phyloP scores from a whole-genome alignment of 164 flowering plant genomes.

The Brasenia schreberi region DNA sequence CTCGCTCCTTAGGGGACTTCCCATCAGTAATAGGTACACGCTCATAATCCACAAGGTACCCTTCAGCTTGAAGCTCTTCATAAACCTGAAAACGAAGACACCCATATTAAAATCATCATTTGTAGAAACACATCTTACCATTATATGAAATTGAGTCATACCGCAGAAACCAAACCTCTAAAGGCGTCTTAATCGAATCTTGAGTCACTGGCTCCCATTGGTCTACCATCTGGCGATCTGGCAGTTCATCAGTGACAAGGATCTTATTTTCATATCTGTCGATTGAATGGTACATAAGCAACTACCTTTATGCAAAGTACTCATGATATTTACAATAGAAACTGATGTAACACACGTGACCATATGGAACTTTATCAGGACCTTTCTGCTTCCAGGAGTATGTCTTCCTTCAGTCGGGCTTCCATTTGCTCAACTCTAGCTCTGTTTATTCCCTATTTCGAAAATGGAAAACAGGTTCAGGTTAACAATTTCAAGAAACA shows the following conservation, averaged over 20 bases:
- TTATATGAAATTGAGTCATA: background rate
- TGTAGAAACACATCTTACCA: background rate
- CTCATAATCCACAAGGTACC: conserved; percentile 82
- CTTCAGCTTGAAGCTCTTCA: conserved; percentile 57
- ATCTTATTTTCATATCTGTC: conserved; percentile 95
- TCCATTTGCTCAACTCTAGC: conserved; percentile 94
- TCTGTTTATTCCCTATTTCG: conserved; percentile 76
- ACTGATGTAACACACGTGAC: background rate
- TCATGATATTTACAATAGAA: conserved; percentile 12
- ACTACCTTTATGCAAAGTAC: background rate
- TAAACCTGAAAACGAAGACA: conserved; percentile 42
- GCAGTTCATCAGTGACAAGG: conserved; percentile 98
- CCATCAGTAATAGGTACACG: conserved; percentile 96
- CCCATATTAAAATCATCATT: background rate
- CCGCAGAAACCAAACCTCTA: conserved; percentile 42
- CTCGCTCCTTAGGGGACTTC: conserved; percentile 86
- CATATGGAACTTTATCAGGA: conserved; percentile 8
- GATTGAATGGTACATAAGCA: conserved; percentile 17
- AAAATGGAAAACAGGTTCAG: background rate
- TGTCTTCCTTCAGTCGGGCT: conserved; percentile 79
- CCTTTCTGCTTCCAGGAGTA: conserved; percentile 80
- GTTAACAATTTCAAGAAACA: background rate
- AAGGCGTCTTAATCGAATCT: conserved; percentile 77
- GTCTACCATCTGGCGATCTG: conserved; percentile 98
- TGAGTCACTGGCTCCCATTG: conserved; percentile 89